phyloP scores from a whole-genome alignment of 306 rosid genomes.

The Ammopiptanthus mongolicus region DNA sequence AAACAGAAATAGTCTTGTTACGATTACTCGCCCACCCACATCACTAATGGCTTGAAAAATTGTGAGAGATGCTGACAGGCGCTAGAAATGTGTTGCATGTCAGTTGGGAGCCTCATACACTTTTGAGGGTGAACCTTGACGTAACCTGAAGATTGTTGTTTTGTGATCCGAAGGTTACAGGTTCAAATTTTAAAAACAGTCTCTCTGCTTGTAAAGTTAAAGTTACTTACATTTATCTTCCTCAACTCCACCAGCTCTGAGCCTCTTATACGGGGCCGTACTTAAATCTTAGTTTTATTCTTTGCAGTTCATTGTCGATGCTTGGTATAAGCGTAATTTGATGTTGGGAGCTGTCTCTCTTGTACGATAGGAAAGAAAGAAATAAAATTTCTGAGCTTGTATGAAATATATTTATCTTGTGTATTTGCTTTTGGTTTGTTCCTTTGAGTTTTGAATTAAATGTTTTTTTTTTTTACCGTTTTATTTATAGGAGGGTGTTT shows the following conservation, averaged over 20 bases:
- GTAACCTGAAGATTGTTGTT: too few species aligned
- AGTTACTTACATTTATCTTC: too few species aligned
- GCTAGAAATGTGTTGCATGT: constrained; percentile 29
- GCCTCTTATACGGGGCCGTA: too few species aligned
- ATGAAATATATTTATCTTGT: constrained; percentile 16
- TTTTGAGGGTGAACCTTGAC: too few species aligned
- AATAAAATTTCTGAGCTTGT: constrained; percentile 20
- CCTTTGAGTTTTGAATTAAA: too few species aligned
- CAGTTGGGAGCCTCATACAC: too few species aligned
- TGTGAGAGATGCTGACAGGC: constrained; percentile 43
- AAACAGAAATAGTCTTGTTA: too few species aligned
- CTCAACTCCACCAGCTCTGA: too few species aligned
- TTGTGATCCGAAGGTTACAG: too few species aligned
- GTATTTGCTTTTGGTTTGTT: not conserved
- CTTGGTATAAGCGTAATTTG: constrained; percentile 34
- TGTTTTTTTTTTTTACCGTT: constrained; percentile 3
- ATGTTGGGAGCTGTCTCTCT: constrained; percentile 31
- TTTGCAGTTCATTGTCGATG: constrained; percentile 31
- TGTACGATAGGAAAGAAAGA: constrained; percentile 27
- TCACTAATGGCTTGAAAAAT: constrained; percentile 45
- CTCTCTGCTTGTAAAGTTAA: too few species aligned
- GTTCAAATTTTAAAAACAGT: too few species aligned
- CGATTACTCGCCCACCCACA: constrained; percentile 3
- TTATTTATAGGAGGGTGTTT: not conserved
- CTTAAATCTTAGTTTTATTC: too few species aligned